Evolutionary conservation across 2,329 filamentous ascomycete species (phyloP).

Genomic region (Colletotrichum sp.): DNA sequence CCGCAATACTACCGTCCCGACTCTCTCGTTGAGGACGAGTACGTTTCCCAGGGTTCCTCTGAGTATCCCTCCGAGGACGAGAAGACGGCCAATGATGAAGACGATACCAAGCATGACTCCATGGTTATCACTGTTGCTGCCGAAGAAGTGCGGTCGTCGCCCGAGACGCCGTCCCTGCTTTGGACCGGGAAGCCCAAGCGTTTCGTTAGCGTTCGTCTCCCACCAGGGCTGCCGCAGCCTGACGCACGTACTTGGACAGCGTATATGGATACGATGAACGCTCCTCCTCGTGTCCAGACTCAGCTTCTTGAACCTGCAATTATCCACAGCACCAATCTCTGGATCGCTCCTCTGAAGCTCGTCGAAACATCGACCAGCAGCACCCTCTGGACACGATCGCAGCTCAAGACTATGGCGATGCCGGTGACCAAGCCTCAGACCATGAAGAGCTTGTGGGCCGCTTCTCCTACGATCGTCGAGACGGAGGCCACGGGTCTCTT

Average conservation of each 20-base stretch:
- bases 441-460: slow-evolving; percentile 21
- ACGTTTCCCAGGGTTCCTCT: slow-evolving; percentile 31
- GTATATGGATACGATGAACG: slow-evolving; percentile 32
- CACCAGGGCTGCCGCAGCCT: slow-evolving; percentile 40
- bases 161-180: slow-evolving; percentile 4
- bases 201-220: not conserved
- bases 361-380: not conserved
- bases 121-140: slow-evolving; percentile 37
- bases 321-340: slow-evolving; percentile 43
- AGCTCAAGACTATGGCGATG: not conserved
- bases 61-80: slow-evolving; percentile 27
- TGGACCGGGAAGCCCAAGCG: slow-evolving; percentile 16
- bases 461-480: not conserved
- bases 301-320: slow-evolving; percentile 30
- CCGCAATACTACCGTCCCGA: slow-evolving; percentile 13
- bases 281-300: slow-evolving; percentile 31
- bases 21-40: slow-evolving; percentile 33
- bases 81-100: slow-evolving; percentile 28
- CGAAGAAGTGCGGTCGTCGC: slow-evolving; percentile 21
- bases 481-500: slow-evolving; percentile 25
- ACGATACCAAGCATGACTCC: slow-evolving; percentile 25
- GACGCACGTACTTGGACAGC: slow-evolving; percentile 39
- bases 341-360: slow-evolving; percentile 25
- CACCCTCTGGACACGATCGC: slow-evolving; percentile 18
- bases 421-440: not conserved